Base-by-base conservation (phyloP, 768 basidiomycete genomes). In the Psilocybe sp. region DNA sequence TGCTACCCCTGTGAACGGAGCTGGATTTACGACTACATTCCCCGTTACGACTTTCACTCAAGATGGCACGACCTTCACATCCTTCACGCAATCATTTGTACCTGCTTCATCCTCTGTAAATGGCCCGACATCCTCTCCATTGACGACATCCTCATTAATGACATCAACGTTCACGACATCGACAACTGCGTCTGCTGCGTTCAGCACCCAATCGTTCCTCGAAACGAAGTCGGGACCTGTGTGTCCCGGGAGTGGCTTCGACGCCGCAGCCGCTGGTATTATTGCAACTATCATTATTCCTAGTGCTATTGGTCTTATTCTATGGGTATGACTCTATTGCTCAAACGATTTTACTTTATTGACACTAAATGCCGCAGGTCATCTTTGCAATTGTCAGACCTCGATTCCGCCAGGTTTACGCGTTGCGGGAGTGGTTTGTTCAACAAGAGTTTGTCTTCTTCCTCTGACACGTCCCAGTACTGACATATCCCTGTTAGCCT, bases 391-490 rank as follows among this genome's bases (percentile, higher is more conserved):
- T 84, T 40, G 54, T 88, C 16, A 75, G 88, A 36, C 87, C 88
- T 12, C 81, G 77, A 47, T 84, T 81, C 58, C 79, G 87, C 48
- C 84, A 89, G 69, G 61, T 91, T 12, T 91, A 89, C 57, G 84
- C 71, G 15, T 63, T 85, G 42, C 71, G 88, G 60, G 86, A 89
- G 61, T 91, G 88, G 88, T 91, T 91, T 63, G 76, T 84, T 13
- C 81, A 78, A 40, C 78, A 74, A 65, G 78, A 79, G 87, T 90
- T 62, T 68, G 16, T 28, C 19, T 14, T 16, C 12, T 37, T 32
- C 23, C 42, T 45, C 5, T 19, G 49, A 20, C 39, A 8, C 23
- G 8, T 43, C 23, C 15, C 7, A 28, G 8, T 46, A 12, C 32
- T 15, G 20, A 46, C 15, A 35, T 31, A 44, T 44, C 16, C n/a